A percentile compares a stretch with the other conserved stretches of the same genome.
These are phyloP conservation scores for Nannizziopsis arthrosporioides DNA, from an alignment of 2,329 filamentous ascomycete genomes.

Conservation along the genomic window DNA sequence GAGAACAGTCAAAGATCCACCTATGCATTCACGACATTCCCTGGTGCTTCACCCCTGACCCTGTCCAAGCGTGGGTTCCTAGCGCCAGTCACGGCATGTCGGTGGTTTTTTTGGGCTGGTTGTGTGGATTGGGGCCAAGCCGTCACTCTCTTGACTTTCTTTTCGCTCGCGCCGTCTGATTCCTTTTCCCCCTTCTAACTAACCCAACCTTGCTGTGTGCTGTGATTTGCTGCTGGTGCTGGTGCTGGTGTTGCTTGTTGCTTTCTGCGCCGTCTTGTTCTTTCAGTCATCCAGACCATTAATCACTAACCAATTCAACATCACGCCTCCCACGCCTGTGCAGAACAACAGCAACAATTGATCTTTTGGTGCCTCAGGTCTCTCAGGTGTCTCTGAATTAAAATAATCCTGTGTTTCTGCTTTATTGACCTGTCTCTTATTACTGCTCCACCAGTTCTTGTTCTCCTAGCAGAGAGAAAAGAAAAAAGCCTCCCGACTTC, in stretches of 20 bases:
- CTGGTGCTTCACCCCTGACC: conserved; percentile 7
- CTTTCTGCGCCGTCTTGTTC: too few species aligned
- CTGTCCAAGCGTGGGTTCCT: conserved; percentile 10
- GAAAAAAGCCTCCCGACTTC: background rate
- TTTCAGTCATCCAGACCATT: background rate
- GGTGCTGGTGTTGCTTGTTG: too few species aligned
- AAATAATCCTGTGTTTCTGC: background rate
- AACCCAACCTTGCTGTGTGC: background rate
- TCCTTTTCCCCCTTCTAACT: conserved; percentile 2
- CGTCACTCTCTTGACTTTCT: conserved; percentile 3
- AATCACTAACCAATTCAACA: background rate
- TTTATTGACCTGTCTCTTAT: background rate
- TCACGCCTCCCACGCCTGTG: background rate
- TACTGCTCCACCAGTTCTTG: background rate
- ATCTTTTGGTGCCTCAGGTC: background rate
- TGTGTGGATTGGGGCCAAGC: conserved; percentile 10
- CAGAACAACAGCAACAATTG: background rate
- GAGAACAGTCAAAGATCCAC: background rate
- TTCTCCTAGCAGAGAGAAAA: background rate
- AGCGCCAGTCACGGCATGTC: conserved; percentile 6
- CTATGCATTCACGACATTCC: background rate
- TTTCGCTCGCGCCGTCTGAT: background rate
- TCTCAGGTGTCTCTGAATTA: background rate
- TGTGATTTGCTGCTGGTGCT: too few species aligned
- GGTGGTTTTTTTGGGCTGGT: conserved; percentile 3